Base-by-base conservation (phyloP, 306 rosid genomes). In the Cotoneaster glaucophyllus region DNA sequence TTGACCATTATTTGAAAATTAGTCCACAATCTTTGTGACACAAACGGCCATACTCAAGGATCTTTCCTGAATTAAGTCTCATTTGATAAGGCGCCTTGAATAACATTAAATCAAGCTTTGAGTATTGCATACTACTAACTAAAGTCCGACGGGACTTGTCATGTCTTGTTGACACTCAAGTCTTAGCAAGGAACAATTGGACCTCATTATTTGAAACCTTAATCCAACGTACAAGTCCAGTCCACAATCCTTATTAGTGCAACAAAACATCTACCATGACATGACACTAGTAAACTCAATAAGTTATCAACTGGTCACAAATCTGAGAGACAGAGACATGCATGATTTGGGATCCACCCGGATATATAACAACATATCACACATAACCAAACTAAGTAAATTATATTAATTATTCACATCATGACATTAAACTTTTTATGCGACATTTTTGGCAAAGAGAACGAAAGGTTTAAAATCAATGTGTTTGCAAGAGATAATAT, bases 361-460 rank as follows among this genome's bases (percentile, higher is more conserved):
- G 61, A 68, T 24, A 29, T 32, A 11, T 48, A 19, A 64, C 44
- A 39, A 21, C 69, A 24, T 21, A 74, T 67, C 64, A 34, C 15
- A 63, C 67, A 52, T 54, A 69, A 59, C 39, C 68, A 37, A 72
- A 37, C 67, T 29, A 19, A 29, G 41, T 21, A 57, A 56, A 34
- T 32, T 48, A 5, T 5, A 73, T 15, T 22, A 75, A 75, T 54
- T 75, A 62, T 34, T 62, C 54, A 59, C 57, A 78, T 13, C 66
- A 25, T 50, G 10, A 19, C 52, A 13, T 70, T 62, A 22, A 70
- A 13, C 70, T 70, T 24, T 34, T 48, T 7, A 58, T 22, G 65
- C 64, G 9, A 37, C 77, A 75, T 75, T 80, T 72, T 70, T 8
- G 25, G 48, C 69, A 26, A 28, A 2, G 41, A 41, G 65, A 66